Percentiles rank a stretch among this genome's conserved stretches.
Evolutionary conservation across 2,329 filamentous ascomycete genomes (phyloP).

Genomic region (Karstenula rhodostoma): DNA sequence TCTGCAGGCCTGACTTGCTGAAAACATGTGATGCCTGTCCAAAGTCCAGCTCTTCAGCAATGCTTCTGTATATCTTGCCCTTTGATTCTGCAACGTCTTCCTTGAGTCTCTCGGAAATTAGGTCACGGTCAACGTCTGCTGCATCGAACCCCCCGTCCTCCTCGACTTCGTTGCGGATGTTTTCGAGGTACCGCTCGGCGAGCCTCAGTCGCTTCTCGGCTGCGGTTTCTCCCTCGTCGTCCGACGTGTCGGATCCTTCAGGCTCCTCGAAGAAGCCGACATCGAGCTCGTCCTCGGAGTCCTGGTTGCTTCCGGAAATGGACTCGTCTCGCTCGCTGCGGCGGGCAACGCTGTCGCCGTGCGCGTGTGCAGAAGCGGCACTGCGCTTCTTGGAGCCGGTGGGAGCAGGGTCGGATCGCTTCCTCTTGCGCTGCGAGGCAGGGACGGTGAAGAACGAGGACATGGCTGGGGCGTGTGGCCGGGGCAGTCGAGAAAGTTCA

Average conservation of each 20-base stretch:
- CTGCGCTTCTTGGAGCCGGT: conserved; percentile 69
- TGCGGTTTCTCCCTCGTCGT: conserved; percentile 85
- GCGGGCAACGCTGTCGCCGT: conserved; percentile 54
- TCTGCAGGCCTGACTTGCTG: conserved; percentile 81
- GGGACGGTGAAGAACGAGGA: conserved; percentile 96
- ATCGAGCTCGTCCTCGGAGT: conserved; percentile 69
- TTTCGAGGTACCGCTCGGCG: conserved; percentile 91
- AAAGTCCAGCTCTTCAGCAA: conserved; percentile 78
- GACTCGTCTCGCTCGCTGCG: conserved; percentile 72
- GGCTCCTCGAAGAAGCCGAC: conserved; percentile 46
- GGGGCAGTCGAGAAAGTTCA: background rate
- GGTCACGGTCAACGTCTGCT: conserved; percentile 88
- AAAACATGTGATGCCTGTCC: conserved; percentile 71
- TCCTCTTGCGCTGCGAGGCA: conserved; percentile 88
- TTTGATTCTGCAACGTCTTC: conserved; percentile 93
- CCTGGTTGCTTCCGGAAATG: conserved; percentile 81
- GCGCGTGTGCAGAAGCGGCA: conserved; percentile 53
- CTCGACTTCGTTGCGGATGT: conserved; percentile 76
- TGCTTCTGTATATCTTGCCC: conserved; percentile 83
- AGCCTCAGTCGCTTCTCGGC: conserved; percentile 86
- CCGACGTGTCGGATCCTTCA: conserved; percentile 64
- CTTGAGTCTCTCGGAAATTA: conserved; percentile 84
- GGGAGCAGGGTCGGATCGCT: conserved; percentile 65
- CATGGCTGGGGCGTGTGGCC: conserved; percentile 31
- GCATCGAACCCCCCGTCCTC: conserved; percentile 91